A percentile compares a stretch with the other conserved stretches of the same genome.
Evolutionary conservation across 75 land plant genomes (phyloP).

Genomic region (Pinus albicaulis): DNA sequence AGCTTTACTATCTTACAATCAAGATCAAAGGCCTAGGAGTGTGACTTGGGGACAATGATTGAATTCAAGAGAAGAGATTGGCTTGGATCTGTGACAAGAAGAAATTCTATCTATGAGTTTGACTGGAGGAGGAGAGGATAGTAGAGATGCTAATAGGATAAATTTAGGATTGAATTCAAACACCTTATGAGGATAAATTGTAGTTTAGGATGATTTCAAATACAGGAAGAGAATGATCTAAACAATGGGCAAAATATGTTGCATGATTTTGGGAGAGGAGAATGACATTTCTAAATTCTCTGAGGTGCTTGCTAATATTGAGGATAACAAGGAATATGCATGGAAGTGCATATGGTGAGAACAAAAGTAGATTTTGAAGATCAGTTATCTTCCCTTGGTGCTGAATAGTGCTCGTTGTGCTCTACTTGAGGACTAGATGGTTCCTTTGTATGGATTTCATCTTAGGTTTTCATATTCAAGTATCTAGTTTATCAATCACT

Average conservation of each 20-base stretch:
- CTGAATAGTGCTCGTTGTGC: slow-evolving; percentile 27
- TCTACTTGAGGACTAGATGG: slow-evolving; percentile 19
- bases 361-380: slow-evolving; percentile 15
- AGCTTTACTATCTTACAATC: no score
- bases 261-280: background rate
- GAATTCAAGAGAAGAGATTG: background rate
- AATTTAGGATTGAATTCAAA: background rate
- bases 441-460: background rate
- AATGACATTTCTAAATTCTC: background rate
- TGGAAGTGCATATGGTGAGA: slow-evolving; percentile 29
- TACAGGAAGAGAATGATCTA: background rate
- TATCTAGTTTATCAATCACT: background rate
- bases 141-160: background rate
- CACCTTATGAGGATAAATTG: background rate
- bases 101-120: background rate
- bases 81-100: background rate
- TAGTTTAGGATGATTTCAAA: background rate
- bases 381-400: slow-evolving; percentile 16
- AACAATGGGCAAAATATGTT: background rate
- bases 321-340: background rate
- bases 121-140: background rate
- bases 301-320: background rate
- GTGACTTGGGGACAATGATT: slow-evolving; percentile 8
- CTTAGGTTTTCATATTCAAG: background rate
- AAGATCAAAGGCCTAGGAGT: slow-evolving; percentile 13